These are phyloP conservation scores for Rutstroemia sp. DNA, from an alignment of 2,329 filamentous ascomycete genomes.

Conservation along the genomic window DNA sequence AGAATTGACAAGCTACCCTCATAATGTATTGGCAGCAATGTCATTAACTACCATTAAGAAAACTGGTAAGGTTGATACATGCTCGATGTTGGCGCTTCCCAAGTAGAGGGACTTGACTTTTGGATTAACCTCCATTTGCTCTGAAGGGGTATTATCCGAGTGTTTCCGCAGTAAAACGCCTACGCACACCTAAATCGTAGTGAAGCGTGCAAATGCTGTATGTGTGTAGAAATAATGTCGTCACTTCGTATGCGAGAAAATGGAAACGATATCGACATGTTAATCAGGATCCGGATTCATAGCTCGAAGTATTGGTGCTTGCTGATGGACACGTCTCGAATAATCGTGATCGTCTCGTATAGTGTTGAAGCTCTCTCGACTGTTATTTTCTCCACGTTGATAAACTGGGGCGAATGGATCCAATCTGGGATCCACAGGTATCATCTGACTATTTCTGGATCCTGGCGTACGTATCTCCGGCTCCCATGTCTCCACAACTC, in stretches of 20 bases:
- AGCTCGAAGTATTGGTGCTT: slow-evolving; percentile 47
- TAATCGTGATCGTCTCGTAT: slow-evolving; percentile 60
- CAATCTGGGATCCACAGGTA: slow-evolving; percentile 56
- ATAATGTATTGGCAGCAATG: not conserved
- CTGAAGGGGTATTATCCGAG: slow-evolving; percentile 5
- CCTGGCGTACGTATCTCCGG: slow-evolving; percentile 13
- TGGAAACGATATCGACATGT: slow-evolving; percentile 10
- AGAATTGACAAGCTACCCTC: not conserved
- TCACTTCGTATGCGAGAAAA: slow-evolving; percentile 9
- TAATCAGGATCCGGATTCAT: slow-evolving; percentile 47
- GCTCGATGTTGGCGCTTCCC: not conserved
- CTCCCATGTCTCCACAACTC: slow-evolving; percentile 29
- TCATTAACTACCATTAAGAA: not conserved
- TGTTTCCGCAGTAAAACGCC: slow-evolving; percentile 7
- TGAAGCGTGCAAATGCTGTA: slow-evolving; percentile 10
- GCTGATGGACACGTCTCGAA: slow-evolving; percentile 43
- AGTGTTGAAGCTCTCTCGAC: slow-evolving; percentile 56
- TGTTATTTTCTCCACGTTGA: slow-evolving; percentile 45
- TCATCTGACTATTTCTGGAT: slow-evolving; percentile 44
- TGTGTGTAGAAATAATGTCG: not conserved
- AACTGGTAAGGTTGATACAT: not conserved
- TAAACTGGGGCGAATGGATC: slow-evolving; percentile 55
- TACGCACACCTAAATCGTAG: slow-evolving; percentile 7
- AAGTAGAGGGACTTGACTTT: not conserved
- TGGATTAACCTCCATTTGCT: not conserved